Percentiles rank a stretch among this genome's conserved stretches.
Conservation (phyloP, 352 stramenopile genomes). For the Globisporangium nunn region DNA sequence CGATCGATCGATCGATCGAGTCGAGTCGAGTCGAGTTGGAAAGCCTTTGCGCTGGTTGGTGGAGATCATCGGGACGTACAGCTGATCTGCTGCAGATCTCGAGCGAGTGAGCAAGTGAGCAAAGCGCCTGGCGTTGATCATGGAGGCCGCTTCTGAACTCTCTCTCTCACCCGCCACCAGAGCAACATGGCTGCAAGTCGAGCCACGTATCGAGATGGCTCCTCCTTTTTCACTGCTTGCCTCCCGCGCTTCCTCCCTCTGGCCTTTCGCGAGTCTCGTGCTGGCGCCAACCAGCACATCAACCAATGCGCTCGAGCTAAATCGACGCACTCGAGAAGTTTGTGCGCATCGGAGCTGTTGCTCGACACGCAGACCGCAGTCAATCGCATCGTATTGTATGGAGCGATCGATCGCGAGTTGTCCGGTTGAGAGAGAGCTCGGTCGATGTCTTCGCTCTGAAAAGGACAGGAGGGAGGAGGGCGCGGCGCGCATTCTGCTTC, state of each 20-base stretch:
- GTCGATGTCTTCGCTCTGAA: background rate
- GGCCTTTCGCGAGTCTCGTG: background rate
- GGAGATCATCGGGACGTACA: no score
- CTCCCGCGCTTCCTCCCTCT: background rate
- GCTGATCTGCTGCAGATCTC: no score
- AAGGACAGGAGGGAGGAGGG: background rate
- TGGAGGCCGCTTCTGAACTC: background rate
- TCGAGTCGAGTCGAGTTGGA: no score
- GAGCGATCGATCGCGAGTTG: background rate
- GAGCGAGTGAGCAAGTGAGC: no score
- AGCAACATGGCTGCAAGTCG: background rate
- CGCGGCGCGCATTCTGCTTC: background rate
- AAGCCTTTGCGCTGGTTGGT: no score
- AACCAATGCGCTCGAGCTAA: no score
- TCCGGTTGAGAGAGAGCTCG: background rate
- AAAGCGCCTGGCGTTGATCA: background rate
- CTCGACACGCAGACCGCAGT: background rate
- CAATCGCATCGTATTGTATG: background rate
- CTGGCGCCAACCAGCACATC: background rate
- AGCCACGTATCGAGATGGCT: background rate
- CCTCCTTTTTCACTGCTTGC: background rate
- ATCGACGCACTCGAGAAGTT: background rate
- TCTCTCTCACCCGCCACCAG: background rate
- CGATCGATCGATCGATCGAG: no score
- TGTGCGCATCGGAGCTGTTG: background rate